A percentile compares a stretch with the other conserved stretches of the same genome.
phyloP scores from a whole-genome alignment of 2,329 filamentous ascomycete species.

The Colletotrichum sp. region DNA sequence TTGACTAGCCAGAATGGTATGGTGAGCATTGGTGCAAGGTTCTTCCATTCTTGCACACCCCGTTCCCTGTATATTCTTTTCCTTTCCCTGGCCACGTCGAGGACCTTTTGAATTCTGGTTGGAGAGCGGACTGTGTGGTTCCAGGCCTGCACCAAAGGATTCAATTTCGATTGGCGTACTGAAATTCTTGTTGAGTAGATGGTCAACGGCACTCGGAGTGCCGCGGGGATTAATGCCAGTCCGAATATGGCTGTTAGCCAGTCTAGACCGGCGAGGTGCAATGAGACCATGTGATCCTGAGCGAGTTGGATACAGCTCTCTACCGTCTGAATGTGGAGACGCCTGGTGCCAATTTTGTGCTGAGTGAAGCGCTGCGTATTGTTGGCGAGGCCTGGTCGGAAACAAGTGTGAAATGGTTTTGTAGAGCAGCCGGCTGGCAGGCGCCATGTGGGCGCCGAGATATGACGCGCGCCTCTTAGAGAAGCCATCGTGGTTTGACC shows the following conservation, averaged over 20 bases:
- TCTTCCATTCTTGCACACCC: conserved; percentile 53
- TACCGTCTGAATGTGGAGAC: conserved; percentile 35
- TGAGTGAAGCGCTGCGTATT: background rate
- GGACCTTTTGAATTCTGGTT: background rate
- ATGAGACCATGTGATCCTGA: conserved; percentile 8
- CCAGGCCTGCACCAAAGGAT: conserved; percentile 37
- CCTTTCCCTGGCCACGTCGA: background rate
- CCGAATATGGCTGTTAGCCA: conserved; percentile 44
- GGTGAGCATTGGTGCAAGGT: conserved; percentile 40
- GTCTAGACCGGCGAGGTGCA: conserved; percentile 50
- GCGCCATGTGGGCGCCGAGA: background rate
- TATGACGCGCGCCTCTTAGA: background rate
- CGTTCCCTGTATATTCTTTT: conserved; percentile 39
- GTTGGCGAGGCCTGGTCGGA: background rate
- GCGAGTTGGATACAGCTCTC: conserved; percentile 19
- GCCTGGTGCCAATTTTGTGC: background rate
- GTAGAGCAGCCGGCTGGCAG: background rate
- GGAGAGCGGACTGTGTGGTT: background rate
- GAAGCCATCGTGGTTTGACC: background rate
- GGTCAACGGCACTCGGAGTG: conserved; percentile 51
- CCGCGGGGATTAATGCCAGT: conserved; percentile 47
- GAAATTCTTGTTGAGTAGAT: conserved; percentile 36
- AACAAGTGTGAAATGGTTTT: background rate
- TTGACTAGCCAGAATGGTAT: conserved; percentile 55
- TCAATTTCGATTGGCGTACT: conserved; percentile 18